Evolutionary conservation across 2,329 filamentous ascomycete species (phyloP).

Genomic region (Fusarium neocosmosporiellum): DNA sequence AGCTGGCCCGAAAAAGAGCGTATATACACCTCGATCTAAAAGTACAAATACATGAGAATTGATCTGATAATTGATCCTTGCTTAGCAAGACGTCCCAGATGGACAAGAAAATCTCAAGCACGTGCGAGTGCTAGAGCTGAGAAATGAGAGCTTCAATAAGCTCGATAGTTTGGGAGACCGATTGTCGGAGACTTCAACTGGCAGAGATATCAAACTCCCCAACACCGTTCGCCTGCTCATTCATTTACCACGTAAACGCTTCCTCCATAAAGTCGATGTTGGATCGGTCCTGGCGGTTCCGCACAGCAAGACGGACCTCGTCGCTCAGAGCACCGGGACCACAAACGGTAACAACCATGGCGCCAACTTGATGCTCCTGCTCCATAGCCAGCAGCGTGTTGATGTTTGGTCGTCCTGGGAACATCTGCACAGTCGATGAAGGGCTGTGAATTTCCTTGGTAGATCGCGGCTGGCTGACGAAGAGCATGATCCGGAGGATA

Average conservation of each 20-base stretch:
- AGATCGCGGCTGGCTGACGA: slow-evolving; percentile 78
- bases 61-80: slow-evolving; percentile 32
- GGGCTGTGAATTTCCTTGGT: slow-evolving; percentile 86
- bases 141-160: slow-evolving; percentile 2
- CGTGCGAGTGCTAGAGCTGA: slow-evolving; percentile 4
- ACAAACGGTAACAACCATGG: slow-evolving; percentile 80
- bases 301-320: slow-evolving; percentile 76
- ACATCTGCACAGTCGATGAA: slow-evolving; percentile 84
- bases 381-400: slow-evolving; percentile 78
- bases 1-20: slow-evolving; percentile 21
- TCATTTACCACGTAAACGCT: slow-evolving; percentile 71
- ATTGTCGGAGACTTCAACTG: slow-evolving; percentile 3
- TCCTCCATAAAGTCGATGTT: slow-evolving; percentile 84
- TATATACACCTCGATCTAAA: slow-evolving; percentile 38
- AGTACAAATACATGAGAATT: slow-evolving; percentile 40
- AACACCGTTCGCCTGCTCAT: not conserved
- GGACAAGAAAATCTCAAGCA: slow-evolving; percentile 17
- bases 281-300: slow-evolving; percentile 71
- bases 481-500: slow-evolving; percentile 80
- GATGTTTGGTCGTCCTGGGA: slow-evolving; percentile 81
- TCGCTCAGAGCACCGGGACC: slow-evolving; percentile 80
- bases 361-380: slow-evolving; percentile 78
- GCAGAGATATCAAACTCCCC: slow-evolving; percentile 13
- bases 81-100: slow-evolving; percentile 29
- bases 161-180: not conserved